A percentile compares a stretch with the other conserved stretches of the same genome.
Evolutionary conservation across 2,329 filamentous ascomycete species (phyloP).

Genomic region (Ceratocystis variospora): DNA sequence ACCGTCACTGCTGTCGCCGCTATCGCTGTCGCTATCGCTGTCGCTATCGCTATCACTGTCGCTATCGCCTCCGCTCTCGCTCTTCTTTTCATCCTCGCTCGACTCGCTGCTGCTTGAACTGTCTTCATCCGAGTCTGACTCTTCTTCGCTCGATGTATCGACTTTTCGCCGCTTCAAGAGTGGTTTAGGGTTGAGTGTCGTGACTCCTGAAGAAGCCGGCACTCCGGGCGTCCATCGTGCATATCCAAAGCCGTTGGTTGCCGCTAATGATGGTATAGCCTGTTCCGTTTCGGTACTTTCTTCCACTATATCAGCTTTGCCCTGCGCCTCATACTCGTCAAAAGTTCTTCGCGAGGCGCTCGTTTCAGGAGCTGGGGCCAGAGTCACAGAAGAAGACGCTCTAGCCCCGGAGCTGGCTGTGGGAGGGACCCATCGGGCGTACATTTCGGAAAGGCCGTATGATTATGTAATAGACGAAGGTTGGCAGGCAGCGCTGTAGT

Average conservation of each 20-base stretch:
- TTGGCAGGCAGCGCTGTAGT: background rate
- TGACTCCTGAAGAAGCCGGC: background rate
- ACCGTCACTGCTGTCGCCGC: background rate
- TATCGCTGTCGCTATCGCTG: background rate
- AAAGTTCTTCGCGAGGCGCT: background rate
- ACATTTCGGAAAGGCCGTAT: slow-evolving; percentile 10
- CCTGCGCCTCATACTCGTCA: background rate
- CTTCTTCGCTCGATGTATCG: slow-evolving; percentile 1
- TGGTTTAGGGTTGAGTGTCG: slow-evolving; percentile 9
- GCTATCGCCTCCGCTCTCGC: background rate
- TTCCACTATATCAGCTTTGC: background rate
- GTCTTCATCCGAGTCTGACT: background rate
- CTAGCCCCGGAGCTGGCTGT: slow-evolving; percentile 2
- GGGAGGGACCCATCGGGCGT: slow-evolving; percentile 17
- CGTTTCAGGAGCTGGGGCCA: background rate
- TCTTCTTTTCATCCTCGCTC: background rate
- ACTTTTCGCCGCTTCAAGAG: slow-evolving; percentile 1
- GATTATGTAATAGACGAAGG: background rate
- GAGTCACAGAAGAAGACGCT: background rate
- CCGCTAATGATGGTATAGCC: background rate
- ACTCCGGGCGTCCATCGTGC: slow-evolving; percentile 17
- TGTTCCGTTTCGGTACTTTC: background rate
- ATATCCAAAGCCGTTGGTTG: slow-evolving; percentile 19
- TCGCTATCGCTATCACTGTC: background rate
- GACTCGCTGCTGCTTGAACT: slow-evolving; percentile 1